phyloP scores from a whole-genome alignment of 164 flowering plant species.

The Aristolochia contorta region DNA sequence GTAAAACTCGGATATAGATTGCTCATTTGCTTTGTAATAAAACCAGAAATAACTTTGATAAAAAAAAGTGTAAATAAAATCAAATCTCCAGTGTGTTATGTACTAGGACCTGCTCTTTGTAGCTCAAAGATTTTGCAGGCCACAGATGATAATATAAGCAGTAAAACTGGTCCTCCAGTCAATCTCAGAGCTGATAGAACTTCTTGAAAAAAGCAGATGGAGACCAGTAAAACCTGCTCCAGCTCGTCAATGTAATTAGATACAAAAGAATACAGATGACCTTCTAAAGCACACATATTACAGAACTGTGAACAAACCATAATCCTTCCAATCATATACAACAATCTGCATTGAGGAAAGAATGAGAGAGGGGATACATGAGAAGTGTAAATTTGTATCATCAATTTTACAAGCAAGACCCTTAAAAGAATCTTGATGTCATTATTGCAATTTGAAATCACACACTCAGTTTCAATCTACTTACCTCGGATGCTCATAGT shows the following conservation, averaged over 20 bases:
- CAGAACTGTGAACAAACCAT: background rate
- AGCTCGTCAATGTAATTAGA: background rate
- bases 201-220: background rate
- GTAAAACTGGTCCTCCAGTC: background rate
- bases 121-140: too few relatives aligned
- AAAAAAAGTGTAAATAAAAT: too few relatives aligned
- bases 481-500: background rate
- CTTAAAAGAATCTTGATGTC: background rate
- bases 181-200: background rate
- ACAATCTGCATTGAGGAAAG: background rate
- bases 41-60: too few relatives aligned
- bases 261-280: slow-evolving; percentile 6
- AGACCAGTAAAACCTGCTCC: background rate
- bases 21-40: too few relatives aligned
- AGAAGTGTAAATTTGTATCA: background rate
- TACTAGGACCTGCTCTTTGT: too few relatives aligned
- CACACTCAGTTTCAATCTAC: background rate
- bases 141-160: background rate
- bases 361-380: slow-evolving; percentile 2
- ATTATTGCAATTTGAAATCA: slow-evolving; percentile 3
- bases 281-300: background rate
- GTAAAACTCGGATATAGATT: too few relatives aligned
- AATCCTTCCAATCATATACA: background rate
- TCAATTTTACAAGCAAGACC: slow-evolving; percentile 3
- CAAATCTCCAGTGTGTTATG: too few relatives aligned